These are phyloP conservation scores for Sporormia fimetaria DNA, from an alignment of 495 filamentous ascomycete genomes.

Conservation along the genomic window DNA sequence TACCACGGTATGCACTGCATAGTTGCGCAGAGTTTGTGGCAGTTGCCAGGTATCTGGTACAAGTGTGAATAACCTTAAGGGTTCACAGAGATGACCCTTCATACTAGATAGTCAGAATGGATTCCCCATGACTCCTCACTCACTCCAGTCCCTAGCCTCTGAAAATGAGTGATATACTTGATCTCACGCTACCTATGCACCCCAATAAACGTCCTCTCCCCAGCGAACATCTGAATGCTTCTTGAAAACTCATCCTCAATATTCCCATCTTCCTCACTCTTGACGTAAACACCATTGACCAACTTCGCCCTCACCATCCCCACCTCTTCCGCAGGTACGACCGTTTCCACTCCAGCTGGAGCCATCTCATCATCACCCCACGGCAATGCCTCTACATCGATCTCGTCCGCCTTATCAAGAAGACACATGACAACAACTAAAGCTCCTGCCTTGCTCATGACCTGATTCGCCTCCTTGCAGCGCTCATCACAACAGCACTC, in stretches of 20 bases:
- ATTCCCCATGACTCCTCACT: too few species aligned
- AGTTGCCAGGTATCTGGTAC: too few species aligned
- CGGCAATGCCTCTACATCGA: constrained; percentile 65
- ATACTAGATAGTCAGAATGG: too few species aligned
- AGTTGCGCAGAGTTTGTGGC: too few species aligned
- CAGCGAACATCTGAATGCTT: constrained; percentile 19
- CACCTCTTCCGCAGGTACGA: constrained; percentile 60
- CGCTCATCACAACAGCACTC: constrained; percentile 81
- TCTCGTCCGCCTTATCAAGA: constrained; percentile 49
- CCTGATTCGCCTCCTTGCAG: constrained; percentile 79
- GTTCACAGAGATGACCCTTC: too few species aligned
- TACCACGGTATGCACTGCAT: too few species aligned
- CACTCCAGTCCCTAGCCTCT: too few species aligned
- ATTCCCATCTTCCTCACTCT: constrained; percentile 28
- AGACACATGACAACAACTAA: constrained; percentile 67
- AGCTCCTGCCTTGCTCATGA: constrained; percentile 86
- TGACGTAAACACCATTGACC: constrained; percentile 35
- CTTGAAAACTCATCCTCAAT: constrained; percentile 16
- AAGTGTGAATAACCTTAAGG: too few species aligned
- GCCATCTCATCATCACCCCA: constrained; percentile 63
- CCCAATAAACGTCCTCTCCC: constrained; percentile 12
- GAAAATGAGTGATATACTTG: background rate
- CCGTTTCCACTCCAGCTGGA: constrained; percentile 70
- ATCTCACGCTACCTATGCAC: constrained; percentile 9
- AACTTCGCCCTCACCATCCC: constrained; percentile 38